phyloP scores from a whole-genome alignment of 257 asterid genomes.

The Solanum sejunctum region DNA sequence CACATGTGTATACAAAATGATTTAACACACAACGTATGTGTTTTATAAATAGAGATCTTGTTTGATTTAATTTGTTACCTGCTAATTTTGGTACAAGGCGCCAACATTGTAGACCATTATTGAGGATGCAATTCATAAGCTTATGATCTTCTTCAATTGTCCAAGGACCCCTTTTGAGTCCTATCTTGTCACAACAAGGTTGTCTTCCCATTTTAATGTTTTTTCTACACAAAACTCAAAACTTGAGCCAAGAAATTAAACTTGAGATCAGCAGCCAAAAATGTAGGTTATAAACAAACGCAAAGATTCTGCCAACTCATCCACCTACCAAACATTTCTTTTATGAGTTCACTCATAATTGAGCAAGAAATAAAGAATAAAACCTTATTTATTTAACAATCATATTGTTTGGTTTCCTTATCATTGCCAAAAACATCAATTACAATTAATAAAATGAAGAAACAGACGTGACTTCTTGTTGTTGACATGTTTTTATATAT shows the following conservation, averaged over 20 bases:
- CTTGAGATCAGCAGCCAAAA: conserved; percentile 6
- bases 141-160: conserved; percentile 72
- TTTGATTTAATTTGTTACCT: conserved; percentile 18
- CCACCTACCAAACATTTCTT: conserved; percentile 14
- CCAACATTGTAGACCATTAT: conserved; percentile 82
- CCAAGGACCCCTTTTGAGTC: conserved; percentile 81
- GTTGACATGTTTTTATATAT: conserved; percentile 39
- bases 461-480: conserved; percentile 63
- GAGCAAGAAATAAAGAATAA: conserved; percentile 18
- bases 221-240: not conserved
- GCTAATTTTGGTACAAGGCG: conserved; percentile 71
- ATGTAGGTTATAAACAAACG: conserved; percentile 20
- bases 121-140: conserved; percentile 76
- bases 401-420: not conserved
- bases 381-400: conserved; percentile 12
- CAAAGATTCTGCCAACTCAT: conserved; percentile 73
- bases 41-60: not conserved
- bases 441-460: conserved; percentile 2
- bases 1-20: not conserved
- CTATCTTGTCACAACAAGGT: conserved; percentile 73
- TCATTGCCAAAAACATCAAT: not conserved
- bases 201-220: conserved; percentile 60
- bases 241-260: not conserved
- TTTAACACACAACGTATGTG: not conserved
- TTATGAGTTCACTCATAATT: conserved; percentile 23